A percentile compares a stretch with the other conserved stretches of the same genome.
Evolutionary conservation across 805 yeast genomes (phyloP).

Genomic region (Candida xiaguanensis): DNA sequence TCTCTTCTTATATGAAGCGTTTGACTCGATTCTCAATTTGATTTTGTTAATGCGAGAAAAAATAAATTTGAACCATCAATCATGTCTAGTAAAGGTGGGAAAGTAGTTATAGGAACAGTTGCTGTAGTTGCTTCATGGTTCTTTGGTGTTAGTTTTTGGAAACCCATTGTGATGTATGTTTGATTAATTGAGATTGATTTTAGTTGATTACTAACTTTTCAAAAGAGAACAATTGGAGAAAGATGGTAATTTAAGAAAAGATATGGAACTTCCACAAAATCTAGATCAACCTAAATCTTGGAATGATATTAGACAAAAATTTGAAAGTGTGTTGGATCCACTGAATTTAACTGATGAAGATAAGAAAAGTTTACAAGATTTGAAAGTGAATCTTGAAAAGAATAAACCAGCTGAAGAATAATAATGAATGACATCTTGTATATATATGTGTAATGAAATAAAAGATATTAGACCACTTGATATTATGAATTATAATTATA

Average conservation of each 20-base stretch:
- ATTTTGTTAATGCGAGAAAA: not conserved
- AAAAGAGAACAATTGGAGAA: constrained; percentile 56
- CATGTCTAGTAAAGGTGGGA: constrained; percentile 7
- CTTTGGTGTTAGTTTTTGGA: constrained; percentile 61
- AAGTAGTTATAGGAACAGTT: constrained; percentile 1
- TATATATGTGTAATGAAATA: too few species aligned
- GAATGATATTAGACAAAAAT: constrained; percentile 32
- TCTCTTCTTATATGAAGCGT: too few species aligned
- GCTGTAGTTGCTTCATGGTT: constrained; percentile 6
- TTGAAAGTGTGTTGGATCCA: constrained; percentile 31
- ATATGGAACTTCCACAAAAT: constrained; percentile 47
- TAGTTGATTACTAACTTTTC: constrained; percentile 8
- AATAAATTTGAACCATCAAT: not conserved
- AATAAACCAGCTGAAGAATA: constrained; percentile 1
- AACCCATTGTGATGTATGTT: constrained; percentile 66
- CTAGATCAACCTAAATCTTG: constrained; percentile 35
- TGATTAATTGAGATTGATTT: not conserved
- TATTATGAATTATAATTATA: not conserved
- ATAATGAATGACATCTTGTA: not conserved
- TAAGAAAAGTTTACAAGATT: constrained; percentile 2
- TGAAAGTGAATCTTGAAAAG: constrained; percentile 1
- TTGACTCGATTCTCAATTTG: too few species aligned
- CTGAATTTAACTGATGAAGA: constrained; percentile 4
- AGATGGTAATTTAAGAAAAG: constrained; percentile 63
- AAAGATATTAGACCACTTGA: too few species aligned